Evolutionary conservation across 768 basidiomycete species (phyloP), one percentile per base, ranked within the genome.

Genomic region (Exsudoporus frostii): DNA sequence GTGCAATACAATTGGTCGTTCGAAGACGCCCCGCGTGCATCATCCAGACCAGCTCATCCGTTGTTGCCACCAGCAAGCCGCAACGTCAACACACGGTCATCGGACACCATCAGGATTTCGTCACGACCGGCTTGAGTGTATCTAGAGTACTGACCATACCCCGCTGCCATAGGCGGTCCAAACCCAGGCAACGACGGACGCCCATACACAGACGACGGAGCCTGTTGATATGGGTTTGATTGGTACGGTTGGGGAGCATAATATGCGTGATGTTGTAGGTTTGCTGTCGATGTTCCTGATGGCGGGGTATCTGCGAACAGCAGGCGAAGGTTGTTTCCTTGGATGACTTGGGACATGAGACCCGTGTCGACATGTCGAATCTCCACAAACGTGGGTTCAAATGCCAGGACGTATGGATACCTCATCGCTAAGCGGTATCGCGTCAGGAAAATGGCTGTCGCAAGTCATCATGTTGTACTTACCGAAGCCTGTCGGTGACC

Each of bases 301-400:
- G 93, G 86, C 1, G 93, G 94, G 4, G 90, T 90, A 70, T 98
- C 97, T 45, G 95, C 90, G 65, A 98, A 98, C 40, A 99, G 75
- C 47, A 93, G 79, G 13, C 91, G 86, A 33, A 98, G 77, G 67
- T 94, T 92, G 61, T 86, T 86, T 55, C 94, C 92, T 66, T 94
- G 91, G 48, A 98, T 97, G 62, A 99, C 90, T 75, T 99, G 97
- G 24, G 90, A 86, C 69, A 98, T 81, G 34, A 83, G 74, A 11
- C 97, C 94, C 2, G 88, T 93, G 65, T 96, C 92, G 51, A 99
- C 92, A 66, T 98, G 90, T 29, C 94, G 86, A 45, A 99, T 88
- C 72, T 99, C 97, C 63, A 98, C 88, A 67, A 99, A 99, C 1
- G 88, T 88, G 6, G 94, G 88, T 67, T 98, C 97, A 66, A 99